These are phyloP conservation scores for Vigna trinervia DNA, from an alignment of 306 rosid species.

Conservation along the genomic window DNA sequence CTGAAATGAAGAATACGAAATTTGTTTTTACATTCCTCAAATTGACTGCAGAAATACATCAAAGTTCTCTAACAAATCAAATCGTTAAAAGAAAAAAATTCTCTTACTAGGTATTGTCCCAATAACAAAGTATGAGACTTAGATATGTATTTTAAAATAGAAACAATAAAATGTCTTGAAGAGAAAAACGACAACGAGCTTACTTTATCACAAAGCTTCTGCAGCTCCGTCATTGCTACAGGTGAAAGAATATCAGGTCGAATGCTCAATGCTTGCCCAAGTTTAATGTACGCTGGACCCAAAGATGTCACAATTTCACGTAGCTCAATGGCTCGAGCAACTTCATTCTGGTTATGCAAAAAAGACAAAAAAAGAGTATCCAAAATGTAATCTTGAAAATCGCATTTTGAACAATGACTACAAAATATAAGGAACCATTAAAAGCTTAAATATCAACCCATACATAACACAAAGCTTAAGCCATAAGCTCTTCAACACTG, in stretches of 20 bases:
- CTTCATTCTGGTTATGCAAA: conserved; percentile 83
- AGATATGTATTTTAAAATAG: conserved; percentile 31
- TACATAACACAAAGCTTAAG: conserved; percentile 22
- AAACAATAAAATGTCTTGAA: conserved; percentile 10
- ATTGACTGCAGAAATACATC: conserved; percentile 29
- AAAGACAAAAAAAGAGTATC: conserved; percentile 30
- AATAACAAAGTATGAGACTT: background rate
- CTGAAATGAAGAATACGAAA: conserved; percentile 16
- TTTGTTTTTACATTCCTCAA: conserved; percentile 19
- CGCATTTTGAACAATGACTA: conserved; percentile 19
- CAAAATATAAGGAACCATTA: conserved; percentile 37
- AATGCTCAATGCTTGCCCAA: conserved; percentile 98
- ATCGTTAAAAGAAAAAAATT: background rate
- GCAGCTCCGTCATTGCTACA: conserved; percentile 92
- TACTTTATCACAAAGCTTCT: conserved; percentile 98
- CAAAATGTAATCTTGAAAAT: conserved; percentile 26
- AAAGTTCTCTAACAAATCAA: conserved; percentile 34
- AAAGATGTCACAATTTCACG: conserved; percentile 97
- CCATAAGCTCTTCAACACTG: conserved; percentile 29
- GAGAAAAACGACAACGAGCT: conserved; percentile 28
- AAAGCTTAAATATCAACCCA: conserved; percentile 10
- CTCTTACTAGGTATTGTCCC: conserved; percentile 22
- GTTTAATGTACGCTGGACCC: conserved; percentile 99
- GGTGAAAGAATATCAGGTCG: conserved; percentile 98
- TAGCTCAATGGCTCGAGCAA: conserved; percentile 90